A percentile compares a stretch with the other conserved stretches of the same genome.
These are phyloP conservation scores for Yamadazyma dendronema DNA, from an alignment of 1,139 yeast genomes.

Conservation along the genomic window DNA sequence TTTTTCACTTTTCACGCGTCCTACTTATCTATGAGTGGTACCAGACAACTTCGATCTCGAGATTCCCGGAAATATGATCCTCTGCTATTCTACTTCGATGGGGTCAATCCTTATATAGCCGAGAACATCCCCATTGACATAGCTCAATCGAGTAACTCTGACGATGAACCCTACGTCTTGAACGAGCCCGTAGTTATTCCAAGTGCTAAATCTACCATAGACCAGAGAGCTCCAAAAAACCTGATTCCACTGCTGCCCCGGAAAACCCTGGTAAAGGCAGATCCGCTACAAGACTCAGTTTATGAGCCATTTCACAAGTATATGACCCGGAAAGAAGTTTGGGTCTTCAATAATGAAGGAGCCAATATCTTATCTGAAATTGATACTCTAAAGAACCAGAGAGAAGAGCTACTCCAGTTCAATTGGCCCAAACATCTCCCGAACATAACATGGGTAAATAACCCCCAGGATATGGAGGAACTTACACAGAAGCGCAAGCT, in stretches of 20 bases:
- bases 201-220: neutral
- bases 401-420: conserved; percentile 43
- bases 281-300: conserved; percentile 44
- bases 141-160: neutral
- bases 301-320: conserved; percentile 54
- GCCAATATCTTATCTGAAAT: conserved; percentile 49
- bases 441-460: conserved; percentile 51
- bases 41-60: conserved; percentile 23
- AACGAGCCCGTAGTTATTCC: neutral
- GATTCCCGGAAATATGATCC: conserved; percentile 9
- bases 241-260: conserved; percentile 17
- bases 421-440: conserved; percentile 58
- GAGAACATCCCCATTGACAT: conserved; percentile 21
- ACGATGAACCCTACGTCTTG: neutral
- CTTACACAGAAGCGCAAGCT: conserved; percentile 46
- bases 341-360: conserved; percentile 59
- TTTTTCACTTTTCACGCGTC: neutral
- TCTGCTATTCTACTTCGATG: conserved; percentile 31
- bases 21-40: conserved; percentile 1
- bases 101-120: conserved; percentile 26
- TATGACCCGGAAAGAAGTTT: conserved; percentile 66
- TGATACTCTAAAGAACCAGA: conserved; percentile 47
- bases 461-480: conserved; percentile 48
- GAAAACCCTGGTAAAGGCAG: conserved; percentile 23
- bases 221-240: neutral